Evolutionary conservation across 2,329 filamentous ascomycete species (phyloP), one percentile per base, ranked within the genome.

Genomic region (Claviceps cyperi): DNA sequence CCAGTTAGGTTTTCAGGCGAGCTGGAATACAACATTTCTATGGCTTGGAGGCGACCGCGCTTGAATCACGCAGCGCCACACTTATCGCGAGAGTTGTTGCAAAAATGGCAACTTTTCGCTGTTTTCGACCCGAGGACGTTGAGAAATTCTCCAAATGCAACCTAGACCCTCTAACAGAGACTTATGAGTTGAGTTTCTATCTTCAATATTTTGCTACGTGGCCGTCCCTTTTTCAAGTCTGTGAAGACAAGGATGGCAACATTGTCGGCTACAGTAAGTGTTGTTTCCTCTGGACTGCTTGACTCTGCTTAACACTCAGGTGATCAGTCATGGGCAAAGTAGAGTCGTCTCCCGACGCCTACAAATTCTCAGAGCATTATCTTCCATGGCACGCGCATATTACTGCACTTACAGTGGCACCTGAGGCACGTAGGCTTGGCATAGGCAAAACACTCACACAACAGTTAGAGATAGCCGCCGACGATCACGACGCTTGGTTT

Each of bases 361-460:
- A 85, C 64, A 76, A 80, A 52, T 81, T 81, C 60, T 92, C 87
- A 47, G 76, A 83, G 60, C 89, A 96, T 69, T 94, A 94, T 69
- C 83, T 95, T n/a, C 91, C 91, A n/a, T 97, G 89, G 87, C 92
- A 98, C 70, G 91, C 89, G 19, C 92, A 98, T 68, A 94, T 98
- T 63, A 98, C 92, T 4, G 92, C 91, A 37, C 75, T 98, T 48
- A 97, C 92, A 0, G 87, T 98, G 19, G 84, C 91, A 0, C 92
- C 92, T 0, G 80, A 84, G 51, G 88, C 88, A 47, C 83, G 92
- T 28, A 80, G 92, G 43, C 76, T 92, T 15, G 91, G 92, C 15
- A 85, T 96, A 59, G 92, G 91, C 47, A 87, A 84, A 52, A 83
- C 84, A 44, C 75, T 98, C 38, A 89, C 85, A 0, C 77, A 85